phyloP scores from a whole-genome alignment of 1,139 yeast genomes.

The Saccharomyces hybrid region DNA sequence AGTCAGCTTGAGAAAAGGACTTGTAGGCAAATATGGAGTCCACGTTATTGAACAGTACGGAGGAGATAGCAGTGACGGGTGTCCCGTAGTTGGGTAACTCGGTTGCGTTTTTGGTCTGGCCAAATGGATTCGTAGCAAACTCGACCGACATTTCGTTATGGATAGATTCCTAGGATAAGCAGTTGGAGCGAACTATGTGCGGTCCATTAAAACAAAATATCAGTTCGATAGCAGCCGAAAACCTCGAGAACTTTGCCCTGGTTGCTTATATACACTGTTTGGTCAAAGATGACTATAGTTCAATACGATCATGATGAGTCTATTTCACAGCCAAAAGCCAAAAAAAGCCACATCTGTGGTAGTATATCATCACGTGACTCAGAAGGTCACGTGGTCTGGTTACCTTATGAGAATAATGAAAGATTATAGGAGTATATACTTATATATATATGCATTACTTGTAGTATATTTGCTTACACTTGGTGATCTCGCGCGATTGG shows the following conservation, averaged over 20 bases:
- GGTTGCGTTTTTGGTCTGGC: conserved; percentile 50
- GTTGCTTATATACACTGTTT: not conserved
- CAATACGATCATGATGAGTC: not conserved
- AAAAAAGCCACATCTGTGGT: not conserved
- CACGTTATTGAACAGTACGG: conserved; percentile 56
- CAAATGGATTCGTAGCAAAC: conserved; percentile 43
- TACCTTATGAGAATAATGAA: not conserved
- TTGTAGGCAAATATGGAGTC: conserved; percentile 64
- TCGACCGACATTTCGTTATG: not conserved
- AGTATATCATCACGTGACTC: not conserved
- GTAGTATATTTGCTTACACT: conserved; percentile 48
- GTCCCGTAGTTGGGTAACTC: conserved; percentile 34
- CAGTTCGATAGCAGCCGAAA: not conserved
- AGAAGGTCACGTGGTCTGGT: not conserved
- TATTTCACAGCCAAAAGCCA: not conserved
- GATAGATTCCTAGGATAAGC: not conserved
- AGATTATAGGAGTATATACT: not conserved
- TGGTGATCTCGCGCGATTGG: conserved; percentile 64
- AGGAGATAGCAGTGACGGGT: conserved; percentile 41
- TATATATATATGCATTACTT: not conserved
- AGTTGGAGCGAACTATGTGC: not conserved
- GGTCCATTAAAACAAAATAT: not conserved
- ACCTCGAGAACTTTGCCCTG: not conserved
- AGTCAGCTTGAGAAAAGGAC: conserved; percentile 52
- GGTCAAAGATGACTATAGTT: not conserved